Base-by-base conservation (phyloP, 2,329 filamentous ascomycete species). In the Fusarium sp. region DNA sequence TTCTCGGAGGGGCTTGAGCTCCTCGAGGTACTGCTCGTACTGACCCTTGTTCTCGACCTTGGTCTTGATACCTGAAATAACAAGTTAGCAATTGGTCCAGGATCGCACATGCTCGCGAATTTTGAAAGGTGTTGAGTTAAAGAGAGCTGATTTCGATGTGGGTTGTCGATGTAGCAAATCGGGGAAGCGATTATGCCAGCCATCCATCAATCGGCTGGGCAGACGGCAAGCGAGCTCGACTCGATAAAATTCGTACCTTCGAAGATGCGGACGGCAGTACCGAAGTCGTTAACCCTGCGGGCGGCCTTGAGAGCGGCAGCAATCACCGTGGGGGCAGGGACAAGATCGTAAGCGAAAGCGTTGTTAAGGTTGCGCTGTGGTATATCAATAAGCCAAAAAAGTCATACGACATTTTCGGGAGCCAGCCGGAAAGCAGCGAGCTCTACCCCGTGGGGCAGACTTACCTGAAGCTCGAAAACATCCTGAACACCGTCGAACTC, bases 301-400 rank as follows among this genome's bases (percentile, higher is more conserved):
- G 96, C 96, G 77, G 96, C 96, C 84, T 92, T 94, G 78, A 99
- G 90, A 72, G 96, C 96, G 78, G 96, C 94, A 78, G 89, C 90
- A 82, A 98, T 89, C 80, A 99, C 96, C 76, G 93, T 90, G 72
- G 95, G 91, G 46, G 95, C 96, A 79, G 97, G 96, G 74, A 99
- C 96, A 79, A 99, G 92, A 91, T 99, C 96, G 91, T 99, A 99
- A 80, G 96, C 96, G 85, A 99, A 99, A 82, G 94, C 95, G 87
- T 99, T 99, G 91, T 99, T 99, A 80, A 97, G 88, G 87, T 97
- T 97, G 84, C 94, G 93, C 87, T 89, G 76, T 63, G 54, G 58
- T 62, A 70, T 59, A 58, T 62, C 67, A 66, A 71, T 78, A 63
- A 78, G 74, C 68, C 67, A 74, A 73, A 76, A 38, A 72, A 71